Percentiles rank a stretch among this genome's conserved stretches.
Evolutionary conservation across 2,329 filamentous ascomycete genomes (phyloP).

Genomic region (Colletotrichum viniferum): DNA sequence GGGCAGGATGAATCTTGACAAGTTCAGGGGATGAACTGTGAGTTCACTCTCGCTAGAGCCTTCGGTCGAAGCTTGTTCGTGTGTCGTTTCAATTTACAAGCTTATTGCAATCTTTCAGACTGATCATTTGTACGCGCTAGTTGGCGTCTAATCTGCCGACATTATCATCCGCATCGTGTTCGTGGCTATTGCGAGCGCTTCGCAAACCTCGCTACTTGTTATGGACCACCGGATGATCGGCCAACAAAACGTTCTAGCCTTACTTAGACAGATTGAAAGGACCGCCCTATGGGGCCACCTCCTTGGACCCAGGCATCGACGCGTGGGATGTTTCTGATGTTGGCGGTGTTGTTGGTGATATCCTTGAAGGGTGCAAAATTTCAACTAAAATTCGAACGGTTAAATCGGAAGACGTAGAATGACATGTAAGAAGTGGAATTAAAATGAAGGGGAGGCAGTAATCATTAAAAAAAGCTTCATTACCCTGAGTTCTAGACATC

Average conservation of each 20-base stretch:
- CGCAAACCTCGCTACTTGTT: background rate
- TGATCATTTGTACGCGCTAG: rapidly evolving
- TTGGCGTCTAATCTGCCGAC: rapidly evolving
- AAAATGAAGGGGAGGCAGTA: rapidly evolving
- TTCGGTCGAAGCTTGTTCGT: background rate
- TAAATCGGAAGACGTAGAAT: background rate
- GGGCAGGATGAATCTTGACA: conserved; percentile 46
- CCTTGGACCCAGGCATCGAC: background rate
- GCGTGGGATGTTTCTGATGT: background rate
- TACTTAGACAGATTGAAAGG: background rate
- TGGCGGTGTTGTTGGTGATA: rapidly evolving
- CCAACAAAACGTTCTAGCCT: background rate
- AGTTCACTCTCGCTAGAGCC: background rate
- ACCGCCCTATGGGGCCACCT: background rate
- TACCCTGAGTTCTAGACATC: rapidly evolving
- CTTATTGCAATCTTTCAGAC: background rate
- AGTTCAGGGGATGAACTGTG: conserved; percentile 29
- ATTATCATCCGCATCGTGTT: rapidly evolving
- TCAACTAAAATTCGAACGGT: background rate
- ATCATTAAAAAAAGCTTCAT: background rate
- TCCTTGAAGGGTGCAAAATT: background rate
- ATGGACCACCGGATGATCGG: background rate
- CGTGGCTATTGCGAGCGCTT: background rate
- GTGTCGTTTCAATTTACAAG: background rate
- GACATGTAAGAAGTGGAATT: background rate